These are phyloP conservation scores for Mycogone perniciosa DNA, from an alignment of 2,329 filamentous ascomycete species.

Conservation along the genomic window DNA sequence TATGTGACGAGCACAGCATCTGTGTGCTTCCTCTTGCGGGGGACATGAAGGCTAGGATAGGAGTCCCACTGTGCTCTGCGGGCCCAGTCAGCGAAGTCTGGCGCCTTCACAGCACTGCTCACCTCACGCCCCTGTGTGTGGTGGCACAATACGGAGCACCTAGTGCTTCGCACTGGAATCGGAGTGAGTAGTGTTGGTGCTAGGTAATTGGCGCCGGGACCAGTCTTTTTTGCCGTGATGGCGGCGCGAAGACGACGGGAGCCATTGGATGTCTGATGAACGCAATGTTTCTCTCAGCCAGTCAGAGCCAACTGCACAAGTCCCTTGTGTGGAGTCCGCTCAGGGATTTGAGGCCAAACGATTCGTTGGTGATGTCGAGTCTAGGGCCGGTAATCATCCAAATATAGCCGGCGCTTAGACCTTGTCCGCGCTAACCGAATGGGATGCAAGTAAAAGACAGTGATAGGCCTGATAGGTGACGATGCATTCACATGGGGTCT, in stretches of 20 bases:
- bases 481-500: conserved; percentile 1
- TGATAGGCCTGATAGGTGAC: conserved; percentile 5
- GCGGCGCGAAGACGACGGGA: conserved; percentile 14
- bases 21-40: conserved; percentile 9
- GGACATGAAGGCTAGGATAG: conserved; percentile 13
- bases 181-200: conserved; percentile 5
- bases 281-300: conserved; percentile 10
- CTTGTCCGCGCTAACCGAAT: conserved; percentile 11
- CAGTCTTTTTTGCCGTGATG: conserved; percentile 10
- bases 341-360: conserved; percentile 2
- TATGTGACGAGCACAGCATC: conserved; percentile 15
- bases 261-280: conserved; percentile 12
- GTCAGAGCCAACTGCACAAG: conserved; percentile 10
- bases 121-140: neutral
- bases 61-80: conserved; percentile 6
- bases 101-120: conserved; percentile 6
- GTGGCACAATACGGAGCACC: conserved; percentile 1
- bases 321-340: conserved; percentile 4
- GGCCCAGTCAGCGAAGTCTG: neutral
- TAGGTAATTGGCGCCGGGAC: conserved; percentile 11
- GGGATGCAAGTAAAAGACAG: conserved; percentile 4
- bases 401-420: conserved; percentile 26
- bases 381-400: conserved; percentile 13
- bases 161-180: conserved; percentile 2
- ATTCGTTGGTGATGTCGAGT: conserved; percentile 2